Evolutionary conservation across 495 filamentous ascomycete species (phyloP).

Genomic region (Podospora didyma): DNA sequence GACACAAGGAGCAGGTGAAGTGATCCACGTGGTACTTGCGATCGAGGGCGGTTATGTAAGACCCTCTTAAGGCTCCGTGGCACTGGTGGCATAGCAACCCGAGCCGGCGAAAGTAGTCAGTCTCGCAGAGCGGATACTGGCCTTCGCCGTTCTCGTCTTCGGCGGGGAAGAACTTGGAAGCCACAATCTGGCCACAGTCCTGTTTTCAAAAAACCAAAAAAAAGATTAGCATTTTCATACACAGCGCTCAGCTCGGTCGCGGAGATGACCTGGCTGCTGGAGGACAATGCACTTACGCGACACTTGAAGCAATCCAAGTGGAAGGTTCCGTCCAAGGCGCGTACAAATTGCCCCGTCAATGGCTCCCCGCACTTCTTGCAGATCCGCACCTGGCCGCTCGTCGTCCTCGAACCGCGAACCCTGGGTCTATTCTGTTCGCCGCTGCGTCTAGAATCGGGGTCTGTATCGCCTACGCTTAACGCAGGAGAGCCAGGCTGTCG

Average conservation of each 20-base stretch:
- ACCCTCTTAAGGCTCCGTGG: conserved; percentile 88
- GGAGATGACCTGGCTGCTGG: background rate
- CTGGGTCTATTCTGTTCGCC: conserved; percentile 47
- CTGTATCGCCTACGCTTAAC: conserved; percentile 33
- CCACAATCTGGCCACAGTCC: conserved; percentile 96
- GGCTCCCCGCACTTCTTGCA: conserved; percentile 87
- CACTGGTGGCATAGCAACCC: conserved; percentile 89
- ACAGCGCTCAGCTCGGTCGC: background rate
- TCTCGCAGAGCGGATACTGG: conserved; percentile 96
- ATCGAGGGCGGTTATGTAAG: conserved; percentile 96
- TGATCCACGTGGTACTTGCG: conserved; percentile 99
- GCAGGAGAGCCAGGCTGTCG: conserved; percentile 37
- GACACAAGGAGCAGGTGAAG: conserved; percentile 97
- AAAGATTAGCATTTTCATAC: background rate
- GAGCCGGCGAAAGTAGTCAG: conserved; percentile 92
- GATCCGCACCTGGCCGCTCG: conserved; percentile 53
- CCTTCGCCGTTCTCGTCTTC: conserved; percentile 79
- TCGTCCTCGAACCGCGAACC: conserved; percentile 40
- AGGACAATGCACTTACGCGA: conserved; percentile 59
- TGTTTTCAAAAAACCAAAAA: conserved; percentile 31
- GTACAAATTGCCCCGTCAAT: conserved; percentile 92
- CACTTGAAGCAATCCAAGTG: conserved; percentile 99
- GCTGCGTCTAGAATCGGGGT: conserved; percentile 36
- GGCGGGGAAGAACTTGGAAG: conserved; percentile 97
- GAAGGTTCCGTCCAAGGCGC: conserved; percentile 85